Conservation (phyloP, 352 stramenopile genomes). For the Pythium sp. region DNA sequence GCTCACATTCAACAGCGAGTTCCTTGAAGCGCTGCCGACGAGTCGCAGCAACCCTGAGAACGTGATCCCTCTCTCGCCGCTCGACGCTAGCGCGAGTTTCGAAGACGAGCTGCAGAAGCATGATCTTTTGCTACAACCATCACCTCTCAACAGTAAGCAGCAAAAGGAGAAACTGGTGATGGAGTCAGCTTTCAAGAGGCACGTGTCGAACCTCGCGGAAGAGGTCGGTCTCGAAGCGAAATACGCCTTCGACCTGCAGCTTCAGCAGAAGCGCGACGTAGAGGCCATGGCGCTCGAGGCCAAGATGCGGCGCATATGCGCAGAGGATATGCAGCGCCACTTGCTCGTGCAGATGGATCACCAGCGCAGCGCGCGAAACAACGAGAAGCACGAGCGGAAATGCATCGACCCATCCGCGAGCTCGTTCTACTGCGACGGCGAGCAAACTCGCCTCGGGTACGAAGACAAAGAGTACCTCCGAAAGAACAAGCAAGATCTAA, state of each 20-base stretch:
- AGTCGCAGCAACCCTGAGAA: conserved; percentile 55
- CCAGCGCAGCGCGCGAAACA: conserved; percentile 23
- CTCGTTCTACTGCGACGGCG: conserved; percentile 60
- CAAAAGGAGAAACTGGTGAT: conserved; percentile 35
- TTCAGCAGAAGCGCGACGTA: conserved; percentile 56
- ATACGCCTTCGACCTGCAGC: conserved; percentile 50
- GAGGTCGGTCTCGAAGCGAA: conserved; percentile 59
- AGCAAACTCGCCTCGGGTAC: conserved; percentile 45
- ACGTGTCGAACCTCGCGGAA: conserved; percentile 44
- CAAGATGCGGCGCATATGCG: conserved; percentile 41
- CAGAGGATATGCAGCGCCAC: conserved; percentile 58
- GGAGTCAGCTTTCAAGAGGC: conserved; percentile 57
- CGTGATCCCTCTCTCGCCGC: conserved; percentile 26
- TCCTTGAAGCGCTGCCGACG: conserved; percentile 39
- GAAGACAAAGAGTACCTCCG: conserved; percentile 44
- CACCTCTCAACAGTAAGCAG: conserved; percentile 20
- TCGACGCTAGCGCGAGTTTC: conserved; percentile 25
- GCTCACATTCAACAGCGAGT: conserved; percentile 33
- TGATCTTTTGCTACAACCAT: conserved; percentile 32
- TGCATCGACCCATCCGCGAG: conserved; percentile 38
- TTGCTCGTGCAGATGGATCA: conserved; percentile 54
- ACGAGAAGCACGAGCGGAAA: conserved; percentile 32
- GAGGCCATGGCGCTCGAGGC: conserved; percentile 48
- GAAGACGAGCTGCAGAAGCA: conserved; percentile 57
- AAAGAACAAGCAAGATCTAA: conserved; percentile 49